Percentiles rank a stretch among this genome's conserved stretches.
Conservation (phyloP, 768 basidiomycete species). For the Piloderma croceum region DNA sequence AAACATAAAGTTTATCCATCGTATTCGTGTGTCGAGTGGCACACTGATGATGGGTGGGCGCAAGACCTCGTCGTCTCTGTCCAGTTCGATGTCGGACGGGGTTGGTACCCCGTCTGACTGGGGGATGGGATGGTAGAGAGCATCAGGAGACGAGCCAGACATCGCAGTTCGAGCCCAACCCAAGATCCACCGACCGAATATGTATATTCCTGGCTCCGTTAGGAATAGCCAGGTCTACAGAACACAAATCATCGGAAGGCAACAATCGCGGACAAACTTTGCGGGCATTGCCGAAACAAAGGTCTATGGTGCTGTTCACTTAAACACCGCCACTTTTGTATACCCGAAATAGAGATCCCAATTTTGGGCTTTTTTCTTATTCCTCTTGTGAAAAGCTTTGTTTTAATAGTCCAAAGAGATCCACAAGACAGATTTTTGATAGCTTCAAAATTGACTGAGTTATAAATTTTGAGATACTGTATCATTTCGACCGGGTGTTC, state of each 20-base stretch:
- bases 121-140: constrained; percentile 29
- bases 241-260: not conserved
- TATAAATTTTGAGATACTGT: too few relatives aligned
- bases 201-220: constrained; percentile 4
- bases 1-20: constrained; percentile 65
- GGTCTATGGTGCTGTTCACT: not conserved
- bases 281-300: not conserved
- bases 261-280: not conserved
- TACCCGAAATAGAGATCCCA: too few relatives aligned
- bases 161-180: constrained; percentile 9
- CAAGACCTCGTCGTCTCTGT: constrained; percentile 4
- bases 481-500: too few relatives aligned
- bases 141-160: constrained; percentile 12
- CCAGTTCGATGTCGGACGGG: constrained; percentile 19
- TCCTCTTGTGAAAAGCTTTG: too few relatives aligned
- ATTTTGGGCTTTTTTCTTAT: too few relatives aligned
- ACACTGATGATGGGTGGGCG: too few relatives aligned
- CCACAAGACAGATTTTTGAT: too few relatives aligned
- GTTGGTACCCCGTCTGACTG: constrained; percentile 30
- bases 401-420: too few relatives aligned
- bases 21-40: constrained; percentile 37
- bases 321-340: too few relatives aligned
- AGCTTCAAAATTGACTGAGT: too few relatives aligned
- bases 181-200: not conserved
- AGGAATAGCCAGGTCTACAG: too few relatives aligned